phyloP scores from a whole-genome alignment of 2,329 filamentous ascomycete genomes.

The Dothideomycetes sp. region DNA sequence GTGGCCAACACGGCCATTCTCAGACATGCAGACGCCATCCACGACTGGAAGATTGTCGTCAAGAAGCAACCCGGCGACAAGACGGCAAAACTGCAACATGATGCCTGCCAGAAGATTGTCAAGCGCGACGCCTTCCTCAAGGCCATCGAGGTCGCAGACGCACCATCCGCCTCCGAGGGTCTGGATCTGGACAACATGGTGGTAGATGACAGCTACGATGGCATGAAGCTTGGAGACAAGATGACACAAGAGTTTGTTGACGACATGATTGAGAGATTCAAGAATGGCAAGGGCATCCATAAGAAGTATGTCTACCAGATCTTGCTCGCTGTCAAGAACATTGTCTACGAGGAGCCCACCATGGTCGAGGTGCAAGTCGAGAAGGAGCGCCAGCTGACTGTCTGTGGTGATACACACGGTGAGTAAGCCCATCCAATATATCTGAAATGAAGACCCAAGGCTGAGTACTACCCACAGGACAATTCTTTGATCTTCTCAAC shows the following conservation, averaged over 20 bases:
- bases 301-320: slow-evolving; percentile 98
- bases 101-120: slow-evolving; percentile 90
- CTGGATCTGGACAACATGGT: slow-evolving; percentile 77
- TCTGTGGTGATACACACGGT: slow-evolving; percentile 94
- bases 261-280: slow-evolving; percentile 95
- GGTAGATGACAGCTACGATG: slow-evolving; percentile 78
- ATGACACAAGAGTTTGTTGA: slow-evolving; percentile 98
- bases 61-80: slow-evolving; percentile 80
- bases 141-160: slow-evolving; percentile 86
- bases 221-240: slow-evolving; percentile 60
- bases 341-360: slow-evolving; percentile 85
- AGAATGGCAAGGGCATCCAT: slow-evolving; percentile 87
- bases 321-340: slow-evolving; percentile 74
- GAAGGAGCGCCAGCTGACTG: slow-evolving; percentile 68
- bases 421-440: neutral
- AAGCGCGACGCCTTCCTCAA: slow-evolving; percentile 86
- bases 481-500: slow-evolving; percentile 96
- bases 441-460: neutral
- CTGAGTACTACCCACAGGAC: slow-evolving; percentile 32
- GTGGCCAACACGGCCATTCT: slow-evolving; percentile 86
- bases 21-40: slow-evolving; percentile 74
- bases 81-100: slow-evolving; percentile 79
- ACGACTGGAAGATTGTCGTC: slow-evolving; percentile 85
- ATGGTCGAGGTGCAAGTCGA: slow-evolving; percentile 91
- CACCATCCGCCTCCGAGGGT: slow-evolving; percentile 82